Evolutionary conservation across 2,329 filamentous ascomycete species (phyloP), one percentile per base, ranked within the genome.

Genomic region (Domatiomyces catenatus): DNA sequence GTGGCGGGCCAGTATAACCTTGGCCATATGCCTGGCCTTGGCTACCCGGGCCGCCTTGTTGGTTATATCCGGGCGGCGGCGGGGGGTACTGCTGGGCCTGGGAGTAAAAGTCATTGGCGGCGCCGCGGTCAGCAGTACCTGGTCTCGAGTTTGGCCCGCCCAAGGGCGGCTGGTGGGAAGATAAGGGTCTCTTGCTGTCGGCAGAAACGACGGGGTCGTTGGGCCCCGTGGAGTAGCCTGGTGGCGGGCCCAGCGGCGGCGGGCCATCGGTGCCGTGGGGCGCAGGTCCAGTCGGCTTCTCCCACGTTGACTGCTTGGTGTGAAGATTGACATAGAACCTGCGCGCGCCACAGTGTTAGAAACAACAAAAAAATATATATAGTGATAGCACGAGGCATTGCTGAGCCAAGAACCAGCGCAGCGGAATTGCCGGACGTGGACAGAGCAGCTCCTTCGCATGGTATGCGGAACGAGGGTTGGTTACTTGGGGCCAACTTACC

Each of bases 271-370:
- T 66, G 6, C 74, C 67, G 15, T 76, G 73, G 57, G 77, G 76
- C 48, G 80, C 79, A 44, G 84, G 81, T 49, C 75, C 75, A 39
- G 80, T 86, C 17, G 88, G 88, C 59, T 79, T 83, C 3, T 94
- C 84, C 89, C 89, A 95, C 75, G 90, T 84, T 4, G 89, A 94
- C 63, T 84, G 76, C 62, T 92, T 92, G 57, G 88, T 94, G 67
- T 81, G 78, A 54, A 84, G 78, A 70, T 95, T 92, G 54, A 94
- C 84, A 70, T 85, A 95, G 76, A 92, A 94, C 83, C 83, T 87
- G 56, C n/a, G 45, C 2, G 48, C n/a, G 15, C n/a, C n/a, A n/a
- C n/a, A n/a, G n/a, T n/a, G 46, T 43, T 49, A 48, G 50, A 28
- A 52, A 42, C n/a, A n/a, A n/a, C n/a, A n/a, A n/a, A n/a, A n/a